Base-by-base conservation (phyloP, 2,329 filamentous ascomycete genomes). In the Penicillium expansum region DNA sequence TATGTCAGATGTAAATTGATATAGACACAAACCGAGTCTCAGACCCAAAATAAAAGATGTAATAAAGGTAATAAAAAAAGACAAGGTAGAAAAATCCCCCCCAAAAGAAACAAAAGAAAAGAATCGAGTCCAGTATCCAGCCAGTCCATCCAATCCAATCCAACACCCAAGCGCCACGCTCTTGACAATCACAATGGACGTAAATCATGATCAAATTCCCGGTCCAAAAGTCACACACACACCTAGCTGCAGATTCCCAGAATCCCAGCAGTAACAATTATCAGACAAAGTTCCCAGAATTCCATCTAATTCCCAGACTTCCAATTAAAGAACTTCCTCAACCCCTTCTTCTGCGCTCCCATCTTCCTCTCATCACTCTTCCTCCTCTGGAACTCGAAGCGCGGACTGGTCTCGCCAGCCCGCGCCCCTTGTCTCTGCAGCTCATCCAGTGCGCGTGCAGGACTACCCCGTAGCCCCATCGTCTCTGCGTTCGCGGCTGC, bases 271-370 rank as follows among this genome's bases (percentile, higher is more conserved):
- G 41, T 3, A 7, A 11, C 3, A 39, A 3, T 9, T 27, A 24
- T 24, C n/a, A 29, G 42, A 29, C 29, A 11, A n/a, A 33, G 44
- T 47, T 47, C 44, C 1, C 30, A 47, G 29, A 47, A 47, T 30
- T 39, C 16, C 5, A 4, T 10, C 54, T 49, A 62, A 43, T 60
- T 52, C 24, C 64, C 62, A 52, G 62, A 62, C 20, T 62, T 56
- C 64, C 64, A 67, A 48, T 60, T 66, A 18, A 67, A 66, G 20
- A 67, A 56, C 51, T 65, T 67, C 33, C 56, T 50, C n/a, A 67
- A n/a, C 7, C 55, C 55, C 39, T 56, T 66, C 5, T 39, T 52
- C 38, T 62, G 62, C 2, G 55, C 56, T 8, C 39, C 39, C 4
- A 20, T 13, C 29, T 65, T 65, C 11, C 60, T 50, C 24, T 58